Conservation (phyloP, 495 filamentous ascomycete genomes). For the Patellaria atrata region DNA sequence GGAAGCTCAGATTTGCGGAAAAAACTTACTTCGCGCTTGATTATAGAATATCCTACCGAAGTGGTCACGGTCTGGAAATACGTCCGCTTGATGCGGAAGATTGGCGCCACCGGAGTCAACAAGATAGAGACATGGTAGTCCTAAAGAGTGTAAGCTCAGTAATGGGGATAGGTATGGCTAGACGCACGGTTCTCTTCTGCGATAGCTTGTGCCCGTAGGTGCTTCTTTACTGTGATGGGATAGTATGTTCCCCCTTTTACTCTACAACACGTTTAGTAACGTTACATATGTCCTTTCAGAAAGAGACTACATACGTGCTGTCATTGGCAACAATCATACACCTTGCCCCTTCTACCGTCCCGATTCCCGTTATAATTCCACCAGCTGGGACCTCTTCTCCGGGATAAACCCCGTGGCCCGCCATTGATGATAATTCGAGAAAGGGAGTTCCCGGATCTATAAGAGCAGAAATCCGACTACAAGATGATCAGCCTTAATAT, state of each 20-base stretch:
- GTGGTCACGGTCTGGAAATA: conserved; percentile 90
- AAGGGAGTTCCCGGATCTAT: conserved; percentile 85
- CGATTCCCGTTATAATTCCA: conserved; percentile 87
- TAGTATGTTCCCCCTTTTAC: conserved; percentile 99
- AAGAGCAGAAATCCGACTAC: conserved; percentile 61
- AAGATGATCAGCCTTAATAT: neutral
- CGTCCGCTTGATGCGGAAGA: conserved; percentile 87
- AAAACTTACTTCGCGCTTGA: conserved; percentile 55
- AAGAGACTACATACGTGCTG: conserved; percentile 44
- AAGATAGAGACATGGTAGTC: conserved; percentile 78
- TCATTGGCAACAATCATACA: conserved; percentile 97
- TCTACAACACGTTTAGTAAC: conserved; percentile 17
- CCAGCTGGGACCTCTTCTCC: conserved; percentile 77
- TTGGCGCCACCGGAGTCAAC: conserved; percentile 96
- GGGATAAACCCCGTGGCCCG: conserved; percentile 74
- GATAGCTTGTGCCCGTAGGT: conserved; percentile 81
- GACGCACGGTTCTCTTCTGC: conserved; percentile 68
- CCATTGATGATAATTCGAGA: conserved; percentile 76
- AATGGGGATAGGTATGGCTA: neutral
- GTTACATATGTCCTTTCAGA: neutral
- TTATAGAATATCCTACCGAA: conserved; percentile 98
- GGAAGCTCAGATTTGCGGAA: neutral
- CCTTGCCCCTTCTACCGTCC: conserved; percentile 74
- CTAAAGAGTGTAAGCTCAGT: conserved; percentile 11
- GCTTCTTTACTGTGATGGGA: conserved; percentile 96